A percentile compares a stretch with the other conserved stretches of the same genome.
These are phyloP conservation scores for Coemansia sp. DNA, from an alignment of 192 early-diverging fungal genomes.

Conservation along the genomic window DNA sequence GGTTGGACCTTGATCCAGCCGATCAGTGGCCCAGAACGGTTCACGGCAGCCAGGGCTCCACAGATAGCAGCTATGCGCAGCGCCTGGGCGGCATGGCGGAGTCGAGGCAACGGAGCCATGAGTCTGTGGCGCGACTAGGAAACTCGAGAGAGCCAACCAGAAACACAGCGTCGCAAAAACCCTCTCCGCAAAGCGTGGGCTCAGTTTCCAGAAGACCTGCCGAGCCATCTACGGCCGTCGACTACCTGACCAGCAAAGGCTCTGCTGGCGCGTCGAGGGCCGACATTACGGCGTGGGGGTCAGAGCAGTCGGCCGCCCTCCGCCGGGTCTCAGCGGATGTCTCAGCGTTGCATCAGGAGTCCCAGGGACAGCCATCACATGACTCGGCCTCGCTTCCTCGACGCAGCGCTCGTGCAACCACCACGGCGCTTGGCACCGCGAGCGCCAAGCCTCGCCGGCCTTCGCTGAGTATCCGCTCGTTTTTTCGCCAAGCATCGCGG, in stretches of 20 bases:
- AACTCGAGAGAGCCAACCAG: too few relatives aligned
- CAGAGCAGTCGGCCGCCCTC: neutral
- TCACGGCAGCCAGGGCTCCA: neutral
- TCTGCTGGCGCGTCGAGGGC: neutral
- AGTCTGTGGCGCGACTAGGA: too few relatives aligned
- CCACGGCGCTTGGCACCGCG: slow-evolving; percentile 10
- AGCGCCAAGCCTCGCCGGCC: slow-evolving; percentile 2
- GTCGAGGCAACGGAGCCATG: too few relatives aligned
- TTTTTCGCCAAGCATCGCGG: slow-evolving; percentile 17
- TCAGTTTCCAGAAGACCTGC: neutral
- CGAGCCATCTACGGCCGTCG: neutral
- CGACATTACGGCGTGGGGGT: neutral
- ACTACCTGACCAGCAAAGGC: slow-evolving; percentile 4
- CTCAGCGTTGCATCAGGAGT: neutral
- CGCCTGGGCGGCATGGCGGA: too few relatives aligned
- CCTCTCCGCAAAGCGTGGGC: neutral
- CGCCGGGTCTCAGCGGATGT: neutral
- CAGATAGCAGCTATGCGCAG: too few relatives aligned
- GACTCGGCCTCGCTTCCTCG: neutral
- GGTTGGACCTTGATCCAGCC: too few relatives aligned
- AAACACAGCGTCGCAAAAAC: neutral
- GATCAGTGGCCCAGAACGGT: too few relatives aligned
- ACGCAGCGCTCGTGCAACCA: slow-evolving; percentile 6
- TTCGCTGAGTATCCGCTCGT: slow-evolving; percentile 37
- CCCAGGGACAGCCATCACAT: neutral